A percentile compares a stretch with the other conserved stretches of the same genome.
These are phyloP conservation scores for Aspergillus sp. DNA, from an alignment of 2,329 filamentous ascomycete species.

Conservation along the genomic window DNA sequence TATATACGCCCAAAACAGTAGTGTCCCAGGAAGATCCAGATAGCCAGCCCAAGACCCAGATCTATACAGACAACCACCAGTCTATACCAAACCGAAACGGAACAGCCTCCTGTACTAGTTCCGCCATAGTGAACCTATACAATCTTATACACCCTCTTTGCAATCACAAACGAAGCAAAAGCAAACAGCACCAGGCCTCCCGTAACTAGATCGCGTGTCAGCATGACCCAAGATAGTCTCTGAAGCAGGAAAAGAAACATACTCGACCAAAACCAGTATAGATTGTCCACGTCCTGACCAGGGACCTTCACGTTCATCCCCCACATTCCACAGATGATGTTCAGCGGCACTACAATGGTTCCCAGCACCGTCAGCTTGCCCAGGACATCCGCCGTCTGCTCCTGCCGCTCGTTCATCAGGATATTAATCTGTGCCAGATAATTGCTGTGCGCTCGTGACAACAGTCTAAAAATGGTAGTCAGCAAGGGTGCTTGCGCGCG, in stretches of 20 bases:
- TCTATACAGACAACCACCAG: no score
- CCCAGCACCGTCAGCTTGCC: constrained; percentile 93
- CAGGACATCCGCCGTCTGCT: constrained; percentile 91
- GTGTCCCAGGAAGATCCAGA: no score
- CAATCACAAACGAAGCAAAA: constrained; percentile 73
- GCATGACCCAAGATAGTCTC: neutral
- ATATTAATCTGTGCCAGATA: constrained; percentile 99
- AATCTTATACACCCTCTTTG: constrained; percentile 80
- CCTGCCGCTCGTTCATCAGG: constrained; percentile 95
- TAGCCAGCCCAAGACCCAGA: no score
- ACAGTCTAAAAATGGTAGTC: constrained; percentile 57
- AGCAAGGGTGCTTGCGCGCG: constrained; percentile 8
- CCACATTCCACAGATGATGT: constrained; percentile 97
- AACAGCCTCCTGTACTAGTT: neutral
- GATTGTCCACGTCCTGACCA: constrained; percentile 78
- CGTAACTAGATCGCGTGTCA: constrained; percentile 51
- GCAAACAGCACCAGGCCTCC: constrained; percentile 77
- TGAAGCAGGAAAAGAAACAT: constrained; percentile 12
- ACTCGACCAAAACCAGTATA: constrained; percentile 71
- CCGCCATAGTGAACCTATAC: constrained; percentile 47
- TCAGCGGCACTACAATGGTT: constrained; percentile 97
- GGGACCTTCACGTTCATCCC: constrained; percentile 98
- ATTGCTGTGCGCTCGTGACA: constrained; percentile 88
- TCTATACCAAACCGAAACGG: neutral
- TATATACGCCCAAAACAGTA: no score